Evolutionary conservation across 225 moss, liverwort and hornwort genomes (phyloP), one percentile per base, ranked within the genome.

Genomic region (Physcomitrellopsis africana): DNA sequence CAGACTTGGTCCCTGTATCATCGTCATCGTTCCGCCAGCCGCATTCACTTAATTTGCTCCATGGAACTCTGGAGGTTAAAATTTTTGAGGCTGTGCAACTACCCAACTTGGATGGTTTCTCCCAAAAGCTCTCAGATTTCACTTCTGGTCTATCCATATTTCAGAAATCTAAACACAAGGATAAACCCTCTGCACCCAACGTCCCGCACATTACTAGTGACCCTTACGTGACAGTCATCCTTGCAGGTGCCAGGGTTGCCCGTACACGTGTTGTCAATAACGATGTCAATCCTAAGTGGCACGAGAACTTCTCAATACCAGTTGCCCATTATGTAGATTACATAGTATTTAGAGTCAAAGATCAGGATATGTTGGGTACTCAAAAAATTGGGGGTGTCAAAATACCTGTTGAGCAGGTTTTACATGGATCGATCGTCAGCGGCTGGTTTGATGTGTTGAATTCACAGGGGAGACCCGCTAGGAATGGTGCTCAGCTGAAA

Each of bases 101-200:
- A 46, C 97, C 97, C 0, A 99, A 99, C 73, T 93, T 99, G 97
- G 97, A 99, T 71, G 59, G 90, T 18, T 90, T 99, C 69, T 93
- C 94, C 0, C 94, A 85, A 5, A 99, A 89, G 84, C 74, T 99
- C 9, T 83, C 92, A 4, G 90, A 90, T 44, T 84, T 91, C 11
- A 82, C 92, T 1, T 92, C 94, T 13, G 87, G 89, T 60, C 75
- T 93, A 10, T 86, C 89, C 57, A 80, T 91, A 5, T 76, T 97
- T 11, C 83, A 85, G 57, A 92, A 83, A 64, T 32, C 79, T 10
- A 80, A 82, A 59, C 41, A 27, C 37, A 90, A 87, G 68, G 43
- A 46, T 59, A 77, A 75, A 51, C 47, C 80, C 79, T 79, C 76
- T 15, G 84, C 90, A 24, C 82, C 84, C 17, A 85, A 79, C 65